Evolutionary conservation across 768 basidiomycete species (phyloP), one percentile per base, ranked within the genome.

Genomic region (Tylopilus vinaceipallidus): DNA sequence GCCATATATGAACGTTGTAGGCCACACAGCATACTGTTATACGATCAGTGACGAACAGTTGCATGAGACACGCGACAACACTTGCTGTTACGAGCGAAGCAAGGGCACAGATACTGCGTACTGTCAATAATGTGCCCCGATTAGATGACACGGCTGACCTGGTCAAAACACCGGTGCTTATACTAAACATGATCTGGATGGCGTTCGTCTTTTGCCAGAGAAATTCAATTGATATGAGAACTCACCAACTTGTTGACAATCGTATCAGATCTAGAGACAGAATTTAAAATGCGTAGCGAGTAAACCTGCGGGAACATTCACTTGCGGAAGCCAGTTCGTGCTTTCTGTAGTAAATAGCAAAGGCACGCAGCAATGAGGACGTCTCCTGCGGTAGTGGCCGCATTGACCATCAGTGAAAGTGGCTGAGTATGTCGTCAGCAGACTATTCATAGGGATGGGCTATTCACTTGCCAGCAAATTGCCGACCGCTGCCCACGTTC

Each of bases 291-390:
- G 10, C 8, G 23, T 9, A 14, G 3, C 0, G 16, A 32, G 22
- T 19, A 19, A 20, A 23, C 16, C n/a, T 3, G 13, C 19, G 6
- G 14, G 43, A 30, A 29, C 2, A n/a, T 14, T 41, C 29, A 62
- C 79, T 63, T 75, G 34, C 69, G 71, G 64, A 81, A 82, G 3
- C 79, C 78, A 5, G 81, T 81, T 8, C 79, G 71, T 2, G 79
- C 74, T 16, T 48, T 64, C 13, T 79, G 74, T 24, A 83, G 65
- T 47, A 83, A 54, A 40, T 59, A 52, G 47, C 75, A 77, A 3
- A 83, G 71, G 16, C 71, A 71, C 11, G 45, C 45, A 0, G 81
- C 80, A 34, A 83, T 83, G 11, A 77, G 52, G 16, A 81, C 61
- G 38, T 83, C 82, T 2, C 72, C 72, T 11, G 66, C 65, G 0